A percentile compares a stretch with the other conserved stretches of the same genome.
These are phyloP conservation scores for Mortierella sp. DNA, from an alignment of 371 early-diverging fungal genomes.

Conservation along the genomic window DNA sequence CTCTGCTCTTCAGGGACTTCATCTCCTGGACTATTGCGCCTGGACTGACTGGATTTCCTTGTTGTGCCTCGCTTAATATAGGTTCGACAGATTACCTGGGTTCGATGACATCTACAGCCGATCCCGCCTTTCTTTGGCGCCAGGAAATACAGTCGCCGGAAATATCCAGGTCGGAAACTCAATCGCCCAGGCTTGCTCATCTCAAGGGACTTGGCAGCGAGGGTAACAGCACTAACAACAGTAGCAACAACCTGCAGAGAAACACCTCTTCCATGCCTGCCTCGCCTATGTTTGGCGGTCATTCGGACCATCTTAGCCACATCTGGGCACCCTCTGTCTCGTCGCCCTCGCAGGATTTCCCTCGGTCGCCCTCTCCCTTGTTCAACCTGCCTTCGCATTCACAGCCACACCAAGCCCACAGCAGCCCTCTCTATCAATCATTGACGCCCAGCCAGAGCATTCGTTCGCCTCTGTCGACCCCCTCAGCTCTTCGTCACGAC, in stretches of 20 bases:
- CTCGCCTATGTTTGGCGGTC: constrained; percentile 29
- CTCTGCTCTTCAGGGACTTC: neutral
- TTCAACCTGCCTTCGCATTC: constrained; percentile 67
- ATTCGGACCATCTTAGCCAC: constrained; percentile 27
- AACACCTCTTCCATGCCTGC: constrained; percentile 29
- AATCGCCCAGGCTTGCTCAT: constrained; percentile 18
- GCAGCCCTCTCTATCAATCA: constrained; percentile 25
- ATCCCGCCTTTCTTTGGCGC: constrained; percentile 32
- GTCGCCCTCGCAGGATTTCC: constrained; percentile 71
- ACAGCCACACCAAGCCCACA: constrained; percentile 57
- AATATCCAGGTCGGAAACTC: constrained; percentile 23
- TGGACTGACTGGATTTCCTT: neutral
- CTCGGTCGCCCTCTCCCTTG: constrained; percentile 85
- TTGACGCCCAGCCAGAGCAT: constrained; percentile 22
- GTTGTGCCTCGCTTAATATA: neutral
- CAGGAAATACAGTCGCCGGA: constrained; percentile 30
- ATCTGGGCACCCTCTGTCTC: constrained; percentile 30
- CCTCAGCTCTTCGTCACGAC: constrained; percentile 30
- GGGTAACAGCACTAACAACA: neutral
- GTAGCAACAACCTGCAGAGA: neutral
- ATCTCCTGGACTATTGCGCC: neutral
- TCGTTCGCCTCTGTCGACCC: constrained; percentile 28
- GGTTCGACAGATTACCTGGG: constrained; percentile 1
- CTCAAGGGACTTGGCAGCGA: constrained; percentile 16
- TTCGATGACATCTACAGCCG: constrained; percentile 9